A percentile compares a stretch with the other conserved stretches of the same genome.
These are phyloP conservation scores for Pestalotiopsis sp. DNA, from an alignment of 2,329 filamentous ascomycete species.

Conservation along the genomic window DNA sequence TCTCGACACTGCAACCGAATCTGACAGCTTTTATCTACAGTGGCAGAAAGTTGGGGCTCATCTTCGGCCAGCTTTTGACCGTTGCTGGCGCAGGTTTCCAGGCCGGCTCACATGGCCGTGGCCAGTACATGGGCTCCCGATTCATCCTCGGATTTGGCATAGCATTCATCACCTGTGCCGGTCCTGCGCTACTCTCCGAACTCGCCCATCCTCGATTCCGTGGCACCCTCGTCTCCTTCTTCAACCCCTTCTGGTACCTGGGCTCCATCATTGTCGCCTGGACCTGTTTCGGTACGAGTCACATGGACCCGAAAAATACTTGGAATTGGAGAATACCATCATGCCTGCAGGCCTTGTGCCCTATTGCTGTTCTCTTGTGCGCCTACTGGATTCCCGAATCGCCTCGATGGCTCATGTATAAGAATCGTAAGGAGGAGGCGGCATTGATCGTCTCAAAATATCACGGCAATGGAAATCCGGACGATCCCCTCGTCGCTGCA, in stretches of 20 bases:
- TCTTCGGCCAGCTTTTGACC: constrained; percentile 7
- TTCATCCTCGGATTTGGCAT: constrained; percentile 9
- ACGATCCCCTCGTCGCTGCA: neutral
- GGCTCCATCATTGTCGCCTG: constrained; percentile 16
- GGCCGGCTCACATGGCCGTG: constrained; percentile 6
- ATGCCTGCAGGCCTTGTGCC: constrained; percentile 3
- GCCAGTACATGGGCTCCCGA: constrained; percentile 9
- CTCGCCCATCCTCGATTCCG: neutral
- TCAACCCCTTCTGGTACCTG: constrained; percentile 12
- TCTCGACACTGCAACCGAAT: neutral
- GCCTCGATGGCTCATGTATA: constrained; percentile 10
- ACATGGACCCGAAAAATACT: neutral
- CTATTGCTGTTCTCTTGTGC: neutral
- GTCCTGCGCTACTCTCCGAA: constrained; percentile 4
- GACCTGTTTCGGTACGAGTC: constrained; percentile 7
- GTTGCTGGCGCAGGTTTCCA: constrained; percentile 13
- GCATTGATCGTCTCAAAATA: constrained; percentile 6
- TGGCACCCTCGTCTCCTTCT: constrained; percentile 7
- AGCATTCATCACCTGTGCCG: constrained; percentile 11
- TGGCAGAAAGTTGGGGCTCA: constrained; percentile 10
- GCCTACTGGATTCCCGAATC: constrained; percentile 8
- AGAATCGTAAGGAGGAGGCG: constrained; percentile 11
- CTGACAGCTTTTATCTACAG: neutral
- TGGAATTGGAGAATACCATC: constrained; percentile 17
- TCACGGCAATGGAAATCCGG: constrained; percentile 11